Percentiles rank a stretch among this genome's conserved stretches.
These are phyloP conservation scores for Trichoderma endophyticum DNA, from an alignment of 2,329 filamentous ascomycete species.

Conservation along the genomic window DNA sequence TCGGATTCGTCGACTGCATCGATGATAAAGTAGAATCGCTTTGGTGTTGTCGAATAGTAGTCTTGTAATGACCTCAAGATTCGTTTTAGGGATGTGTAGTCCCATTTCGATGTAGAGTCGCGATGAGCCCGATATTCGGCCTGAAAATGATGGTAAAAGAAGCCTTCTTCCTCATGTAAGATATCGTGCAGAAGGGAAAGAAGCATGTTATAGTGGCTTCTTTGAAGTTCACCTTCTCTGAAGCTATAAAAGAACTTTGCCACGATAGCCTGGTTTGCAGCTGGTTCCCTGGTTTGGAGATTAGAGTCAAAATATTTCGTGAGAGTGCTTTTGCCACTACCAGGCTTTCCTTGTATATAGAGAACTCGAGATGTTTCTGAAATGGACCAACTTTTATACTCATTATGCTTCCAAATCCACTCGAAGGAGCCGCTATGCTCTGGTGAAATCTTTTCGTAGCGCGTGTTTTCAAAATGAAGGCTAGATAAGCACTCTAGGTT, in stretches of 20 bases:
- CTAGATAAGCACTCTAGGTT: background rate
- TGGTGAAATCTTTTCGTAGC: background rate
- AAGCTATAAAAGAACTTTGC: background rate
- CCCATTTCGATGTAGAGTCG: background rate
- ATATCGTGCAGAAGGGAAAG: background rate
- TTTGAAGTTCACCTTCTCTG: background rate
- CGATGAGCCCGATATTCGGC: background rate
- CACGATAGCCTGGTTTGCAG: background rate
- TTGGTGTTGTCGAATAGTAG: background rate
- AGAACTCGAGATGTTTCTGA: background rate
- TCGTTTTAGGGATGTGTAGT: background rate
- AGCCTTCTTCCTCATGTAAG: background rate
- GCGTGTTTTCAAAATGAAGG: background rate
- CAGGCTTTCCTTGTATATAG: background rate
- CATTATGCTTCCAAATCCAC: background rate
- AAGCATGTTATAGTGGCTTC: background rate
- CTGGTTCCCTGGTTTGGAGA: fast-evolving
- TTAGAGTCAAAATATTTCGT: background rate
- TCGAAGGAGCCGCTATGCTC: background rate
- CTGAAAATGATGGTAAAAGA: background rate
- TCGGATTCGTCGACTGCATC: background rate
- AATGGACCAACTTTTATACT: background rate
- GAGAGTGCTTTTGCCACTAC: background rate
- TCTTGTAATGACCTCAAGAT: background rate
- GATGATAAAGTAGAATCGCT: background rate